These are phyloP conservation scores for Ogataea pignaliae DNA, from an alignment of 805 yeast genomes.

Conservation along the genomic window DNA sequence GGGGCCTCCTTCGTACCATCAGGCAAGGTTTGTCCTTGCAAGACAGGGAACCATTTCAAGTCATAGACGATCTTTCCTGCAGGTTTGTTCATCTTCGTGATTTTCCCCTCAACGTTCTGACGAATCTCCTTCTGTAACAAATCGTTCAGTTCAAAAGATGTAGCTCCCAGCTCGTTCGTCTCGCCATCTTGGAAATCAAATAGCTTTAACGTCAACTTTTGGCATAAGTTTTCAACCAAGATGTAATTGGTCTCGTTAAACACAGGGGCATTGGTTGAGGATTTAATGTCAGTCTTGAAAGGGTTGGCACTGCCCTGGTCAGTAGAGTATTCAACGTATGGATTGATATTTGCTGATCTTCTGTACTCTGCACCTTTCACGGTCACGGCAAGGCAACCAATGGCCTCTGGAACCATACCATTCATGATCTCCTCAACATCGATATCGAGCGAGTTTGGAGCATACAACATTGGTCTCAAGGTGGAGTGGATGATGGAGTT, in stretches of 20 bases:
- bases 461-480: conserved; percentile 74
- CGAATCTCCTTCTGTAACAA: conserved; percentile 50
- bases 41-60: conserved; percentile 44
- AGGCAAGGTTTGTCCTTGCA: conserved; percentile 39
- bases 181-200: conserved; percentile 54
- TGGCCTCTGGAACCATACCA: conserved; percentile 58
- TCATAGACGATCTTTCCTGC: conserved; percentile 62
- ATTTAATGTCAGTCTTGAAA: conserved; percentile 51
- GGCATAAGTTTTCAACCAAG: conserved; percentile 52
- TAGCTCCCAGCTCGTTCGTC: conserved; percentile 46
- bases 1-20: conserved; percentile 47
- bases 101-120: conserved; percentile 39
- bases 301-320: conserved; percentile 31
- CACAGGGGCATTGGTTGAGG: conserved; percentile 50
- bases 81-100: conserved; percentile 46
- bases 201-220: conserved; percentile 51
- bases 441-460: conserved; percentile 75
- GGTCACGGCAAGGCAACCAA: conserved; percentile 65
- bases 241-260: conserved; percentile 65
- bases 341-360: conserved; percentile 46
- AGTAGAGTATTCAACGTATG: conserved; percentile 33
- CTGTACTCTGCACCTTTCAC: conserved; percentile 48
- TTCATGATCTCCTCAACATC: conserved; percentile 71
- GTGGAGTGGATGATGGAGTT: conserved; percentile 64
- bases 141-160: conserved; percentile 53